Evolutionary conservation across 179 eudicot species (phyloP), one percentile per base, ranked within the genome.

Genomic region (Spergularia azorica): DNA sequence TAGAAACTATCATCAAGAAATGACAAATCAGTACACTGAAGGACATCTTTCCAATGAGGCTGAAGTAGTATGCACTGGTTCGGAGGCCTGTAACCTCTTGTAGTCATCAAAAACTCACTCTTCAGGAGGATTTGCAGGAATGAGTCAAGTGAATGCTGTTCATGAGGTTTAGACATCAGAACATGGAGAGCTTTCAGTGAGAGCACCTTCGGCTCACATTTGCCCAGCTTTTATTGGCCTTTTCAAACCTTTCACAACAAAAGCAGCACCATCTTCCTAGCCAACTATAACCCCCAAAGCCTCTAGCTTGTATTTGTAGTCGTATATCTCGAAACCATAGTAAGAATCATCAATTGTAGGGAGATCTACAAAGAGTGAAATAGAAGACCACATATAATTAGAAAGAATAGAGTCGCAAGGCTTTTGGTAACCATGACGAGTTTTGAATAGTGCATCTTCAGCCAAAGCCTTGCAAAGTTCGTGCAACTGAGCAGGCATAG

Each of bases 261-360:
- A 74, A 38, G 66, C 52, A 21, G 82, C 80, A 3, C 80, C 84
- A 21, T 82, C 84, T 36, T 51, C 72, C 55, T 80, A 75, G n/a
- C 76, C 61, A 2, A 66, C 61, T n/a, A 80, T 12, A 18, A 80
- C 86, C 10, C 86, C 83, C 38, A 86, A 54, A 12, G 70, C 56
- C 63, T 76, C 71, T 5, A 86, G 69, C 59, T 86, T 86, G 11
- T 63, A 79, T 71, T 56, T 74, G 79, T 43, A 81, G 12, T 32
- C 73, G 65, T 73, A 75, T 21, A 86, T 80, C 13, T 61, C 62
- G 21, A 55, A 1, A 5, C 86, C 84, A 18, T 86, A 81, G 58
- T 62, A 78, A 5, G 76, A 73, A 76, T 78, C 86, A 73, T 86
- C 88, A 38, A 83, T 86, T 4, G 38, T 51, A 17, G 88, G 88